Conservation (phyloP, 2,329 filamentous ascomycete species). For the Endoconidiophora polonica region DNA sequence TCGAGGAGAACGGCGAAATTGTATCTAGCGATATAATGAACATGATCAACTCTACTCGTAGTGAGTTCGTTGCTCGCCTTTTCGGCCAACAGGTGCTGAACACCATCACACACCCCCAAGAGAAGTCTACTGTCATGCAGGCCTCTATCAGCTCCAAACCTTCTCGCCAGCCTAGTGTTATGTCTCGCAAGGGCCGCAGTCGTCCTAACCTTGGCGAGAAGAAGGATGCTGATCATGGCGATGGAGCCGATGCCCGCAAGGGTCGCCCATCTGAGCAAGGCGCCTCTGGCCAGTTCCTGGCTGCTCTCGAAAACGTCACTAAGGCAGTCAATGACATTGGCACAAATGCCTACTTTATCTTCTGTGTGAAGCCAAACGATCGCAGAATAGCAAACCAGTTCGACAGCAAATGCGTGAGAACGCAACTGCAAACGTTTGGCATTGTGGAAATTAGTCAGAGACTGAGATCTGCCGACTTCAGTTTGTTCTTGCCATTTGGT, state of each 20-base stretch:
- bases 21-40: conserved; percentile 94
- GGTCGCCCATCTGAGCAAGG: conserved; percentile 50
- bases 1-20: conserved; percentile 92
- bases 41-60: conserved; percentile 74
- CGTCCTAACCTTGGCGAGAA: conserved; percentile 24
- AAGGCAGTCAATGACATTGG: conserved; percentile 68
- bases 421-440: conserved; percentile 85
- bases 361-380: conserved; percentile 95
- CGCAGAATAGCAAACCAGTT: conserved; percentile 95
- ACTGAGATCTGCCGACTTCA: conserved; percentile 85
- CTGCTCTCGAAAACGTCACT: conserved; percentile 76
- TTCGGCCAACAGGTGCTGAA: conserved; percentile 94
- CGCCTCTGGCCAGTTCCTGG: conserved; percentile 80
- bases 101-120: conserved; percentile 82
- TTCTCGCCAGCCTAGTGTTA: conserved; percentile 80
- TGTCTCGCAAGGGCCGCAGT: conserved; percentile 45
- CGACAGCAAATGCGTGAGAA: conserved; percentile 93
- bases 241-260: conserved; percentile 27
- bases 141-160: conserved; percentile 94
- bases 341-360: conserved; percentile 88
- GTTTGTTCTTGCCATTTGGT: conserved; percentile 83
- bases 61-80: conserved; percentile 71
- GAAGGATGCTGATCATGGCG: conserved; percentile 22
- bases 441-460: conserved; percentile 95
- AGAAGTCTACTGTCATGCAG: conserved; percentile 82